Evolutionary conservation across 148 eudicot genomes (phyloP), one percentile per base, ranked within the genome.

Genomic region (Vaccinium vitisidaea): DNA sequence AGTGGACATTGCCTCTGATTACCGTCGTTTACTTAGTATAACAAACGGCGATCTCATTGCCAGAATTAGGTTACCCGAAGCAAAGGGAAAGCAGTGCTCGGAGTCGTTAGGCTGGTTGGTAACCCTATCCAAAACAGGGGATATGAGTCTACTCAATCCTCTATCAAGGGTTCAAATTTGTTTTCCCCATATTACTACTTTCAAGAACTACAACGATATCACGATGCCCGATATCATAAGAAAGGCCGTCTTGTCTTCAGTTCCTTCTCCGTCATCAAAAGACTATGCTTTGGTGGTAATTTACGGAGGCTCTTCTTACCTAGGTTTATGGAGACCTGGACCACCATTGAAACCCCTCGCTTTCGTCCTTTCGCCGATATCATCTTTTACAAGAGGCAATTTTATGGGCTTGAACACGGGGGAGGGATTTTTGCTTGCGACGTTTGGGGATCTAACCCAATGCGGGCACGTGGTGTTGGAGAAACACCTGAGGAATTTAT

Each of bases 161-260:
- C 13, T 83, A 2, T 83, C 80, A 0, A 30, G 70, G 18, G 25
- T 58, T 58, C 80, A 56, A 43, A 52, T 83, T 8, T 9, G 14
- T 4, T 81, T 83, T 55, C 81, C 81, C 30, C 58, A 16, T 12
- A 7, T 19, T 25, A 36, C 54, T 15, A 76, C 53, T 15, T 75
- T 75, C 9, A 0, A 21, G 25, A 19, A 21, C 67, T 21, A 61
- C 67, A 6, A 5, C 1, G 21, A 56, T 16, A 4, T 1, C 21
- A 0, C 0, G n/a, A 1, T 4, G 19, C 6, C 18, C 18, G 1
- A n/a, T 2, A 21, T 8, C 80, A 15, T 83, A 54, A 4, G 8
- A 18, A 83, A 83, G 74, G 80, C 80, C 2, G 84, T 61, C 6
- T 76, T 83, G 43, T 83, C 85, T 5, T 12, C 80, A 43, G 49